These are phyloP conservation scores for Inga laurina DNA, from an alignment of 306 rosid species.

Conservation along the genomic window DNA sequence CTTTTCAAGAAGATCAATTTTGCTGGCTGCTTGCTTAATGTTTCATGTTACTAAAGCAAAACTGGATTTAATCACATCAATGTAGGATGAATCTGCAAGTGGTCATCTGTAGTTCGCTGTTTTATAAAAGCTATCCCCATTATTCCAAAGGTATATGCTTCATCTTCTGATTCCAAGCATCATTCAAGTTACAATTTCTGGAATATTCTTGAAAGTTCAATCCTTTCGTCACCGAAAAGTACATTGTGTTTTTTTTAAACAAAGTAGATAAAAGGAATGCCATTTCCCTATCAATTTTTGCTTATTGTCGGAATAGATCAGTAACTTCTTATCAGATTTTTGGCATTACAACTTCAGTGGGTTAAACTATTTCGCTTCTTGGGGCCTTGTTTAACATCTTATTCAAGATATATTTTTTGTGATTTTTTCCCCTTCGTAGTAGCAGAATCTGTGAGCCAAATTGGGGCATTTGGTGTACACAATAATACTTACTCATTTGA, in stretches of 20 bases:
- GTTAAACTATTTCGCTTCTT: background rate
- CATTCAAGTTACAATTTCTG: background rate
- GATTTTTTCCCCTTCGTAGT: background rate
- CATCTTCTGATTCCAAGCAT: background rate
- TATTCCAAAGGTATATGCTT: conserved; percentile 22
- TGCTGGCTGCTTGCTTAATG: conserved; percentile 5
- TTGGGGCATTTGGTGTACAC: background rate
- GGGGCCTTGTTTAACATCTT: background rate
- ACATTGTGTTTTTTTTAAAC: background rate
- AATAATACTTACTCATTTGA: background rate
- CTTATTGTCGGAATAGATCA: conserved; percentile 15
- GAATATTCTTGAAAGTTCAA: conserved; percentile 12
- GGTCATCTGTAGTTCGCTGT: conserved; percentile 33
- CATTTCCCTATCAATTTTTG: background rate
- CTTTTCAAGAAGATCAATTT: background rate
- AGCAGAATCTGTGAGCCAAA: background rate
- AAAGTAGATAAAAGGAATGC: background rate
- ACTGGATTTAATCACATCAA: conserved; percentile 20
- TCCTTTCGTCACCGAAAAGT: conserved; percentile 1
- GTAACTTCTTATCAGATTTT: conserved; percentile 20
- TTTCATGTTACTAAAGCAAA: conserved; percentile 3
- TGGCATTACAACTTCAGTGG: background rate
- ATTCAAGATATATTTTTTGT: background rate
- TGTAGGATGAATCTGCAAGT: conserved; percentile 24
- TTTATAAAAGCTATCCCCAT: conserved; percentile 18